Percentiles rank a stretch among this genome's conserved stretches.
These are phyloP conservation scores for Zygotorulaspora danielsina DNA, from an alignment of 805 yeast species.

Conservation along the genomic window DNA sequence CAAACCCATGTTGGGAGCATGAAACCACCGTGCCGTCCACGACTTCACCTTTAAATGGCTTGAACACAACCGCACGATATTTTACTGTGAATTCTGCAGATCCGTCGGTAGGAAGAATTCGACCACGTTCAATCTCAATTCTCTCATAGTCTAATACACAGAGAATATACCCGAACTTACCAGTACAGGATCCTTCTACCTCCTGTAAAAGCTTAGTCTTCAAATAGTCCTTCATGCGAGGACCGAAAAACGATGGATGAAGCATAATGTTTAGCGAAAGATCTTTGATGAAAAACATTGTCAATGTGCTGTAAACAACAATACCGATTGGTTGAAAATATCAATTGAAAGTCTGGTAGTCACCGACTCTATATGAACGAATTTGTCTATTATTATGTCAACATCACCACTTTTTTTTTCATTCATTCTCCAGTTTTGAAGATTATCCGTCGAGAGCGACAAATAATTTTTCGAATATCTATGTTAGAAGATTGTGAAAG, in stretches of 20 bases:
- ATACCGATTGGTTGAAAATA: background rate
- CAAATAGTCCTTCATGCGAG: conserved; percentile 92
- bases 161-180: conserved; percentile 95
- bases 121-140: conserved; percentile 92
- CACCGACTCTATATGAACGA: no score
- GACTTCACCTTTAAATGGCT: conserved; percentile 98
- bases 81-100: conserved; percentile 95
- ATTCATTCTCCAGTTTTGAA: no score
- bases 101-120: conserved; percentile 85
- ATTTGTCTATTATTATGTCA: no score
- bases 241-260: conserved; percentile 97
- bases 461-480: no score
- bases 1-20: conserved; percentile 91
- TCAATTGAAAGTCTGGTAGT: no score
- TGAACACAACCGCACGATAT: conserved; percentile 95
- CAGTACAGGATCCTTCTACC: conserved; percentile 98
- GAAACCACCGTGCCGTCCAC: conserved; percentile 95
- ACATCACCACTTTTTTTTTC: no score
- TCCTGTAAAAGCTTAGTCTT: conserved; percentile 87
- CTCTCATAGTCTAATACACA: conserved; percentile 93
- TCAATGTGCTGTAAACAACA: background rate
- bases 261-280: conserved; percentile 85
- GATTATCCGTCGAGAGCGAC: no score
- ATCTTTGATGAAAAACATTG: conserved; percentile 62
- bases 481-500: no score